Evolutionary conservation across 306 rosid genomes (phyloP), one percentile per base, ranked within the genome.

Genomic region (Prosopis cineraria): DNA sequence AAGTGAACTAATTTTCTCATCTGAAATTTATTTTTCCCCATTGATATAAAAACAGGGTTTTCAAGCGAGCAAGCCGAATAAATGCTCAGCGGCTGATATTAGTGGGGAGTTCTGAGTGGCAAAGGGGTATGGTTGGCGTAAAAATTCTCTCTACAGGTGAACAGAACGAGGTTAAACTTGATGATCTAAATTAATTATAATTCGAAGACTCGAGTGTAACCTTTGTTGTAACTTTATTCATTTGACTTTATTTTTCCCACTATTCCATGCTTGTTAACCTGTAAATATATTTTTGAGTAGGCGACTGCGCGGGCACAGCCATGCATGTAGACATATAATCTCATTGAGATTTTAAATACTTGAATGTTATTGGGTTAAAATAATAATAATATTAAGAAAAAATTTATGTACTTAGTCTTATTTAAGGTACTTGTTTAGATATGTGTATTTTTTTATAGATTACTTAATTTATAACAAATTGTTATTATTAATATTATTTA

Each of bases 61-160:
- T 90, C 75, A 92, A 91, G 82, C 81, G 94, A 68, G 97, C 98
- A 36, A 77, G 89, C 37, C 78, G 96, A 45, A 82, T 87, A 82
- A 94, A 90, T 70, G 97, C 94, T 29, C 73, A 83, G 43, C 87
- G 96, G 84, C 83, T 94, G 71, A 87, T 94, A 79, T 79, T 94
- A 69, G 96, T 94, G 58, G 98, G 98, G 62, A 86, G 56, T 83
- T 85, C 98, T 1, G 97, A 94, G 87, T 94, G 98, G 98, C 89
- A 92, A 85, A 84, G 77, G 87, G 98, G 94, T 75, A 84, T 84
- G 92, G 97, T 92, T 68, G 79, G 91, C 65, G 91, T 94, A 33
- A 94, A 94, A 89, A 72, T 80, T 60, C 98, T 94, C 55, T 83
- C 96, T 64, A 88, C 96, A 33, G 98, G 96, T 37, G 93, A 94